Percentiles rank a stretch among this genome's conserved stretches.
These are phyloP conservation scores for Drechslerella dactyloides DNA, from an alignment of 2,329 filamentous ascomycete species.

Conservation along the genomic window DNA sequence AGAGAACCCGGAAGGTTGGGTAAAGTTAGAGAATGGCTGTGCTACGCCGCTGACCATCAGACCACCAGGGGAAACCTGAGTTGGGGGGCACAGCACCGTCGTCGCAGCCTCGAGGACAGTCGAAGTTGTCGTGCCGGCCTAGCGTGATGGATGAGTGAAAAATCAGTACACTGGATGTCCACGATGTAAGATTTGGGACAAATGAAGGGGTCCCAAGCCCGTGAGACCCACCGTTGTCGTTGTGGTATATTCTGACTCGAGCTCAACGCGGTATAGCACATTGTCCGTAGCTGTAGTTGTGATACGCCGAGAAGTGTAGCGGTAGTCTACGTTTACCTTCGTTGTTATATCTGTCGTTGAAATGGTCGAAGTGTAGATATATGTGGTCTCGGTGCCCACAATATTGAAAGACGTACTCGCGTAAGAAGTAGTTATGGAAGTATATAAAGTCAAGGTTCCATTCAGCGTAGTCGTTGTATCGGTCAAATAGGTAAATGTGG, in stretches of 20 bases:
- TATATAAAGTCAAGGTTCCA: background rate
- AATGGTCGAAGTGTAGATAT: background rate
- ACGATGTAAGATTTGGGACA: too few relatives aligned
- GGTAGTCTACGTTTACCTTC: background rate
- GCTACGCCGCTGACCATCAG: background rate
- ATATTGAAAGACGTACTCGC: constrained; percentile 19
- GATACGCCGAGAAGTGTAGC: background rate
- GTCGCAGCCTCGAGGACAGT: background rate
- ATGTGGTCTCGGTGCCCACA: constrained; percentile 7
- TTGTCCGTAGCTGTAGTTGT: background rate
- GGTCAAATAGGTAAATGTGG: constrained; percentile 14
- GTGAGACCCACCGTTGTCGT: constrained; percentile 3
- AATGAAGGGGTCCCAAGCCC: too few relatives aligned
- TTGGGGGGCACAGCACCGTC: constrained; percentile 10
- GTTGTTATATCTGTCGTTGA: background rate
- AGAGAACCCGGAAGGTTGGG: too few relatives aligned
- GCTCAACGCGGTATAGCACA: background rate
- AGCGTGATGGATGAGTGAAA: too few relatives aligned
- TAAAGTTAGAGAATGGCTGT: constrained; percentile 10
- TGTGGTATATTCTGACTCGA: constrained; percentile 3
- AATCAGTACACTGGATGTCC: too few relatives aligned
- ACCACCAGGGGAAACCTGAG: background rate
- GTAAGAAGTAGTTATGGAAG: background rate
- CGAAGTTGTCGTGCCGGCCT: constrained; percentile 12
- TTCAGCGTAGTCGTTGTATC: constrained; percentile 13